phyloP scores from a whole-genome alignment of 768 basidiomycete species.

The Glaciozyma martinii region DNA sequence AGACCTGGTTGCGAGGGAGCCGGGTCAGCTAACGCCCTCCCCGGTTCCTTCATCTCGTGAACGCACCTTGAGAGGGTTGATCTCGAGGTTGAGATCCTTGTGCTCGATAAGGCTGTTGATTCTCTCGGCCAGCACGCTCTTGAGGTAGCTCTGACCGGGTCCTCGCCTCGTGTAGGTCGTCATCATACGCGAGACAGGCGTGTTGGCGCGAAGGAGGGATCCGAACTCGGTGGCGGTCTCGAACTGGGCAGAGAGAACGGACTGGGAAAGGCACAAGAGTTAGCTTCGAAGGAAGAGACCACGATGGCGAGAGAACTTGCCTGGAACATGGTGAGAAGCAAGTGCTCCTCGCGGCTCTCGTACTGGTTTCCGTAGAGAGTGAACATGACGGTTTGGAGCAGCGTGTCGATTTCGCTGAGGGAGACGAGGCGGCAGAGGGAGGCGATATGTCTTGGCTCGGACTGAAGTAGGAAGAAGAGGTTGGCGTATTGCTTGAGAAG shows the following conservation, averaged over 20 bases:
- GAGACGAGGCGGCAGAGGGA: conserved; percentile 92
- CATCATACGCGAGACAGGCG: conserved; percentile 99
- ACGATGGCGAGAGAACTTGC: conserved; percentile 36
- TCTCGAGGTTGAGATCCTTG: conserved; percentile 97
- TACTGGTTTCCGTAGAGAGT: conserved; percentile 99
- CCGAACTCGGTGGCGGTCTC: conserved; percentile 98
- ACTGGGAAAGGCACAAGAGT: conserved; percentile 46
- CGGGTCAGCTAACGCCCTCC: background rate
- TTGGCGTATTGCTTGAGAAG: conserved; percentile 83
- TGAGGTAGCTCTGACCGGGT: conserved; percentile 96
- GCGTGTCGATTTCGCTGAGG: conserved; percentile 92
- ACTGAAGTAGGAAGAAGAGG: conserved; percentile 95
- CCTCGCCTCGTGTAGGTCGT: conserved; percentile 98
- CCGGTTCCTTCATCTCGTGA: background rate
- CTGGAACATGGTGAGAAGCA: conserved; percentile 95
- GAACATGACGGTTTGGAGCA: conserved; percentile 99
- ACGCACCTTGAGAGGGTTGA: conserved; percentile 89
- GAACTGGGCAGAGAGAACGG: conserved; percentile 95
- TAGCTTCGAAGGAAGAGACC: background rate
- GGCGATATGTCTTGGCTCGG: conserved; percentile 94
- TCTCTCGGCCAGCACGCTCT: conserved; percentile 91
- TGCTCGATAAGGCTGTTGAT: conserved; percentile 99
- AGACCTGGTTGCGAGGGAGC: conserved; percentile 53
- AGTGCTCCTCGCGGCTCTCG: conserved; percentile 93
- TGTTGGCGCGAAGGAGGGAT: conserved; percentile 95